These are phyloP conservation scores for Didymellaceae sp. DNA, from an alignment of 2,329 filamentous ascomycete species.

Conservation along the genomic window DNA sequence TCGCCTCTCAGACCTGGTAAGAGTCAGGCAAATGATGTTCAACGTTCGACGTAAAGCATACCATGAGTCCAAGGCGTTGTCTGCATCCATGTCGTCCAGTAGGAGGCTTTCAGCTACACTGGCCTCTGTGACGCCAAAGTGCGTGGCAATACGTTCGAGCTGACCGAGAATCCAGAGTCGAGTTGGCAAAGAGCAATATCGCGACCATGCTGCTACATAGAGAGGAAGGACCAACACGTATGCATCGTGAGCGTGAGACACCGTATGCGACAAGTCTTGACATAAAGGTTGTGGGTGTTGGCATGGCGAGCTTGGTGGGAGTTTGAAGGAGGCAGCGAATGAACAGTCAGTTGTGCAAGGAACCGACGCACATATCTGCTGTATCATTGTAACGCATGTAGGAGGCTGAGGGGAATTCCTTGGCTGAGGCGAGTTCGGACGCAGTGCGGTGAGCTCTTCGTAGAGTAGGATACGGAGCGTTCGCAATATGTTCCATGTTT, in stretches of 20 bases:
- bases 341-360: conserved; percentile 1
- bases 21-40: not conserved
- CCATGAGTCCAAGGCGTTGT: not conserved
- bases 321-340: not conserved
- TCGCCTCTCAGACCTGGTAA: not conserved
- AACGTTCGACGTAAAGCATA: not conserved
- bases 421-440: not conserved
- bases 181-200: not conserved
- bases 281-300: not conserved
- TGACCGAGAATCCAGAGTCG: not conserved
- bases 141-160: not conserved
- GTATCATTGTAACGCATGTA: not conserved
- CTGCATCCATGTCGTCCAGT: not conserved
- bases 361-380: conserved; percentile 1
- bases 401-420: not conserved
- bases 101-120: not conserved
- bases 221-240: conserved; percentile 1
- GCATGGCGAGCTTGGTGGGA: not conserved
- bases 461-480: not conserved
- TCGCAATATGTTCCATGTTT: conserved; percentile 3
- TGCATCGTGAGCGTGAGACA: not conserved
- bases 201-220: conserved; percentile 5
- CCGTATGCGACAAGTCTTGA: not conserved
- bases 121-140: not conserved
- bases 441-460: not conserved